Conservation (phyloP, 768 basidiomycete genomes). For the Podaxis sp. region DNA sequence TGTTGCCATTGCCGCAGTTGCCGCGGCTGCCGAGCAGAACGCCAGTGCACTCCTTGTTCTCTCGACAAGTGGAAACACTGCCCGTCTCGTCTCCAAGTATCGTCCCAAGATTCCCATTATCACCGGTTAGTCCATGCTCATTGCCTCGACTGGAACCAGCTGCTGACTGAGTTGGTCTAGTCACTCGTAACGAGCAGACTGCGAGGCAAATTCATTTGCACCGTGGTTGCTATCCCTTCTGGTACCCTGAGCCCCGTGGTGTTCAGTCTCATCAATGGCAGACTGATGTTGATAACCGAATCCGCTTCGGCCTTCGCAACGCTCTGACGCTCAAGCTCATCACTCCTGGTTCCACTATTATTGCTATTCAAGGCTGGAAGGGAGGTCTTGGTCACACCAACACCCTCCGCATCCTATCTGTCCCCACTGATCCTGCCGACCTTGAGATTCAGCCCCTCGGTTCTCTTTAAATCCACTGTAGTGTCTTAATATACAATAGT, state of each 20-base stretch:
- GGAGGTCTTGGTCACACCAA: constrained; percentile 96
- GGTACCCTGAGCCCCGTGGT: constrained; percentile 93
- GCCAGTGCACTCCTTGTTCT: constrained; percentile 94
- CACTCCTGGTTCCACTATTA: constrained; percentile 80
- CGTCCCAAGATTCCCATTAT: constrained; percentile 91
- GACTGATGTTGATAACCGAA: constrained; percentile 91
- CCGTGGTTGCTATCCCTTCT: constrained; percentile 95
- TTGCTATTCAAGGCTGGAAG: constrained; percentile 99
- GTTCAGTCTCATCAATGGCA: constrained; percentile 92
- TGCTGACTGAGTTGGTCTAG: constrained; percentile 31
- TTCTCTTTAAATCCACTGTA: constrained; percentile 16
- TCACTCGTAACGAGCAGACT: constrained; percentile 94
- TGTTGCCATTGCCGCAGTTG: constrained; percentile 92
- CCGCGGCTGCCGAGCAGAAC: constrained; percentile 91
- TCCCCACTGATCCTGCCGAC: constrained; percentile 79
- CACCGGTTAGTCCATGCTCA: constrained; percentile 55
- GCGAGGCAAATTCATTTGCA: constrained; percentile 95
- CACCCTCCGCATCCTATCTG: constrained; percentile 78
- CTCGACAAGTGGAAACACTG: constrained; percentile 95
- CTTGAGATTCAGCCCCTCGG: constrained; percentile 64
- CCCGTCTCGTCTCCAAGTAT: constrained; percentile 95
- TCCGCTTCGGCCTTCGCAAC: constrained; percentile 81
- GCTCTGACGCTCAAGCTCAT: constrained; percentile 84
- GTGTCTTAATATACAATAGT: not conserved
- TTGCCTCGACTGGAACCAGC: not conserved